phyloP scores from a whole-genome alignment of 2,329 filamentous ascomycete genomes.

The Huntiella abstrusa region DNA sequence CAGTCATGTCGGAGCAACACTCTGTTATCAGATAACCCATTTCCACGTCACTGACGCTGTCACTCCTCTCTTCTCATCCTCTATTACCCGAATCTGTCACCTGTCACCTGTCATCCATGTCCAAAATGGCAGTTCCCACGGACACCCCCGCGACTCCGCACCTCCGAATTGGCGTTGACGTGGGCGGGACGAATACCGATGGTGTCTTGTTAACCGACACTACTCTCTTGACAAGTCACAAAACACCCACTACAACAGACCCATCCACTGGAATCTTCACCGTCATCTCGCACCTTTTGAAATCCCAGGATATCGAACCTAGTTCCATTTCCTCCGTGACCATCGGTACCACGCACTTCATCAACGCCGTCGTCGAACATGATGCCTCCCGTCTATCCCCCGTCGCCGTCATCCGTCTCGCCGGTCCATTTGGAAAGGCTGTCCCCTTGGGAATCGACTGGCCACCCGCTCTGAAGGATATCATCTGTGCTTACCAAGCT shows the following conservation, averaged over 20 bases:
- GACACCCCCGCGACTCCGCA: constrained; percentile 11
- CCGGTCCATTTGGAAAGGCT: constrained; percentile 28
- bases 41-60: not conserved
- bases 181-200: constrained; percentile 33
- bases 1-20: too few species aligned
- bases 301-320: constrained; percentile 17
- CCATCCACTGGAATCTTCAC: constrained; percentile 28
- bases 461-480: constrained; percentile 27
- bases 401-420: constrained; percentile 34
- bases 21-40: too few species aligned
- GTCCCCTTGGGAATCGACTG: constrained; percentile 33
- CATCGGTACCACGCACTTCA: constrained; percentile 38
- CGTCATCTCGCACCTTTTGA: constrained; percentile 26
- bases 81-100: too few species aligned
- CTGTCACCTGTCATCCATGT: too few species aligned
- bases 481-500: constrained; percentile 27
- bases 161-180: constrained; percentile 22
- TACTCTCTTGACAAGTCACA: constrained; percentile 19
- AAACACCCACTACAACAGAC: constrained; percentile 29
- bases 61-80: constrained; percentile 7
- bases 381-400: constrained; percentile 27
- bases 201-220: constrained; percentile 25
- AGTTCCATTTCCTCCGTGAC: constrained; percentile 27
- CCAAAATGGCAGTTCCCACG: not conserved
- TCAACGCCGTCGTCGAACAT: constrained; percentile 38